A percentile compares a stretch with the other conserved stretches of the same genome.
Conservation (phyloP, 176 grass and related monocot genomes). For the Aegilops sharonensis region DNA sequence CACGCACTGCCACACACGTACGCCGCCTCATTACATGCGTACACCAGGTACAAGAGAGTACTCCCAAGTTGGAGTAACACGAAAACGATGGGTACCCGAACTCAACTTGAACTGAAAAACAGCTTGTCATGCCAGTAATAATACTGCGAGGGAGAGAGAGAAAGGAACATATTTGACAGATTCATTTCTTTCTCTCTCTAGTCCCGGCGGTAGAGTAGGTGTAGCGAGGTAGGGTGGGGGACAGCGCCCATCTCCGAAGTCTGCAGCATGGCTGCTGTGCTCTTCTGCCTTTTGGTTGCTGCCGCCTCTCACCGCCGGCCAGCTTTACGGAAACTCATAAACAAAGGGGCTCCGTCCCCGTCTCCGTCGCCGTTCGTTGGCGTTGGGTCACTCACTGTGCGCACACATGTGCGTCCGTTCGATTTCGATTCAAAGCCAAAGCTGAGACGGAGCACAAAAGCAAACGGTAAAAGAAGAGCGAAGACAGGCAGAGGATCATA, state of each 20-base stretch:
- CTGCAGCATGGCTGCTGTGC: constrained; percentile 67
- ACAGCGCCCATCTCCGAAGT: constrained; percentile 43
- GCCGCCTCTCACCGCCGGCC: constrained; percentile 48
- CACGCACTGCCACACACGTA: neutral
- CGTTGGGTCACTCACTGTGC: constrained; percentile 1
- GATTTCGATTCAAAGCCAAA: constrained; percentile 34
- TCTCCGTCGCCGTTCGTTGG: neutral
- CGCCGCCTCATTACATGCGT: neutral
- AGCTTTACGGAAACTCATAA: constrained; percentile 83
- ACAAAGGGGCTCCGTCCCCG: constrained; percentile 23
- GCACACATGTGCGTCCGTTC: constrained; percentile 27
- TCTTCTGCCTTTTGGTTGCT: constrained; percentile 73
- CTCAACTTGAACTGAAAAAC: neutral
- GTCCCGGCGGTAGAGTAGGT: neutral
- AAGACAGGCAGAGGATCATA: constrained; percentile 28
- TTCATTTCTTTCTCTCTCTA: constrained; percentile 16
- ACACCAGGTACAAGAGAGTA: neutral
- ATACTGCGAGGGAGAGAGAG: neutral
- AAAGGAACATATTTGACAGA: no score
- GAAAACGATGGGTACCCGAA: neutral
- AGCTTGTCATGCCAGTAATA: neutral
- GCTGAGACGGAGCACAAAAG: constrained; percentile 6
- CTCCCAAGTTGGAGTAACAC: neutral
- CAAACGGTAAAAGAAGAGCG: constrained; percentile 14
- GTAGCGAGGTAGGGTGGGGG: neutral